These are phyloP conservation scores for Rhazya stricta DNA, from an alignment of 257 asterid genomes.

Conservation along the genomic window DNA sequence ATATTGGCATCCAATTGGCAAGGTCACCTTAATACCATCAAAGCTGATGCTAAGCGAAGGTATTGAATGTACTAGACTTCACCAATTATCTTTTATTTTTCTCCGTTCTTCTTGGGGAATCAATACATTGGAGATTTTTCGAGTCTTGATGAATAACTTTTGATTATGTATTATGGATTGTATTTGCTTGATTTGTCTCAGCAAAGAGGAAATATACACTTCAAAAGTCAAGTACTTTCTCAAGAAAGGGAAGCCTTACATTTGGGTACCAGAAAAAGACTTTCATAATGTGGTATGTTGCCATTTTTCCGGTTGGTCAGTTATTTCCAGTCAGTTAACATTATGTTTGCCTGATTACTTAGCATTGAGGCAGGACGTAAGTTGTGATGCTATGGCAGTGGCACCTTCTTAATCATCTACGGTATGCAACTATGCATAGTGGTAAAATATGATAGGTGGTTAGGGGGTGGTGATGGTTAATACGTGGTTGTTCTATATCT, in stretches of 20 bases:
- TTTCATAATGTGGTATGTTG: slow-evolving; percentile 77
- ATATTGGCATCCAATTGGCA: slow-evolving; percentile 85
- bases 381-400: neutral
- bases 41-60: slow-evolving; percentile 87
- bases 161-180: neutral
- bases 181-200: slow-evolving; percentile 21
- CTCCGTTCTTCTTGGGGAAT: neutral
- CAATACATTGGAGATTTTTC: neutral
- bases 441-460: neutral
- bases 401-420: neutral
- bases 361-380: neutral
- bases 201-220: slow-evolving; percentile 74
- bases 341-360: neutral
- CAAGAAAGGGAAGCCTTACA: slow-evolving; percentile 66
- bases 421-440: neutral
- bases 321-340: neutral
- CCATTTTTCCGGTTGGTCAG: neutral
- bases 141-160: neutral
- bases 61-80: slow-evolving; percentile 14
- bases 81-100: neutral
- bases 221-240: slow-evolving; percentile 76
- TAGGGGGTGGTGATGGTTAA: neutral
- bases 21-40: slow-evolving; percentile 71
- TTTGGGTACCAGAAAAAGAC: slow-evolving; percentile 90
- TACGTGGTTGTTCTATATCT: neutral